A percentile compares a stretch with the other conserved stretches of the same genome.
Evolutionary conservation across 169 alveolate species (phyloP).

Genomic region (Eimeria maxima): DNA sequence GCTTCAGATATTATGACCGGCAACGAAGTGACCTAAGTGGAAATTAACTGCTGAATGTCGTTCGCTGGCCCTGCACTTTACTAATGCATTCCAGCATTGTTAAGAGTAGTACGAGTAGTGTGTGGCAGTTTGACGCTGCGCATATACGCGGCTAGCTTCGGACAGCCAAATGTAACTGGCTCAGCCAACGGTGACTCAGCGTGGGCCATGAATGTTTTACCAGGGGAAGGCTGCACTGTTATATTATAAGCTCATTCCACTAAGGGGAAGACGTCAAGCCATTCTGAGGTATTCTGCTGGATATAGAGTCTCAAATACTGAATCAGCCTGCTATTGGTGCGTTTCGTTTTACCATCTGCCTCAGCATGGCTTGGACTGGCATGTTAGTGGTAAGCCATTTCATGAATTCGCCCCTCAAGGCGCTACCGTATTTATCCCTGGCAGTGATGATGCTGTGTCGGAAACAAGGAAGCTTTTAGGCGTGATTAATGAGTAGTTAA

Average conservation of each 20-base stretch:
- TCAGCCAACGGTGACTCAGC: too few species aligned
- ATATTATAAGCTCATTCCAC: background rate
- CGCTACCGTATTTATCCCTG: background rate
- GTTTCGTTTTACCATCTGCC: background rate
- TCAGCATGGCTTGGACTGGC: background rate
- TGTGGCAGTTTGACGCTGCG: too few species aligned
- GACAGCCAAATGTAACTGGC: too few species aligned
- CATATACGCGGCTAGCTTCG: too few species aligned
- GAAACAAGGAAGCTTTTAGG: background rate
- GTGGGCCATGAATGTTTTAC: too few species aligned
- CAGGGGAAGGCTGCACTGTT: too few species aligned
- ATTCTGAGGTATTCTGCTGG: background rate
- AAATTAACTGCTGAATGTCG: too few species aligned
- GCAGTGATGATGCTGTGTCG: background rate
- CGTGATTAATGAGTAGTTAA: background rate
- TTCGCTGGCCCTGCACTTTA: too few species aligned
- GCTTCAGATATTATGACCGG: too few species aligned
- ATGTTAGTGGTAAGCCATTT: background rate
- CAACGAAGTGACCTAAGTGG: too few species aligned
- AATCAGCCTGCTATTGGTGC: background rate
- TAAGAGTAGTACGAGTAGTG: too few species aligned
- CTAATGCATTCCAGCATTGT: too few species aligned
- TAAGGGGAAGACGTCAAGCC: background rate
- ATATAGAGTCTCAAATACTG: background rate
- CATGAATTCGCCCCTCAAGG: background rate